Evolutionary conservation across 106 monocot species (phyloP).

Genomic region (Dioscorea alata): DNA sequence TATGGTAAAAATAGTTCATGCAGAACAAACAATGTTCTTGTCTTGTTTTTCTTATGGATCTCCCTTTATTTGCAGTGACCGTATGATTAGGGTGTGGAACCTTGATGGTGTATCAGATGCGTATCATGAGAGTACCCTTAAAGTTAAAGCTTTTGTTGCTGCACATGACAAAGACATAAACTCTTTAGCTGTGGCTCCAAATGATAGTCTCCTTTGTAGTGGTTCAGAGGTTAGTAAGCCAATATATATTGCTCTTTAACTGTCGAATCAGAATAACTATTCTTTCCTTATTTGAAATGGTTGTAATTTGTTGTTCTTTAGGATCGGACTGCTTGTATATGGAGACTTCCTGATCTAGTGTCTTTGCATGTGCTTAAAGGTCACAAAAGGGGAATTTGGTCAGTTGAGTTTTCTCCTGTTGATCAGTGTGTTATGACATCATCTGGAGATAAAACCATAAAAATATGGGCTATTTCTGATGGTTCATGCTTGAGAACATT

Average conservation of each 20-base stretch:
- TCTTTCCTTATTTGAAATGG: background rate
- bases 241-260: background rate
- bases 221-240: constrained; percentile 72
- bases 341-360: constrained; percentile 87
- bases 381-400: constrained; percentile 95
- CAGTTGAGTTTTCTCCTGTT: constrained; percentile 95
- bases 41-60: background rate
- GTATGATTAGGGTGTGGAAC: constrained; percentile 82
- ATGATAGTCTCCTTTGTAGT: constrained; percentile 88
- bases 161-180: constrained; percentile 98
- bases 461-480: constrained; percentile 87
- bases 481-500: constrained; percentile 95
- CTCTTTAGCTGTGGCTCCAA: constrained; percentile 78
- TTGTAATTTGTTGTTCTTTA: constrained; percentile 16
- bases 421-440: constrained; percentile 91
- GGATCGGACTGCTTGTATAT: constrained; percentile 89
- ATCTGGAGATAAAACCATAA: constrained; percentile 91
- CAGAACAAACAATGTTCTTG: too few relatives aligned
- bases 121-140: constrained; percentile 43
- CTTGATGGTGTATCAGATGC: constrained; percentile 39
- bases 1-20: too few relatives aligned
- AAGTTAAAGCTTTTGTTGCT: constrained; percentile 78
- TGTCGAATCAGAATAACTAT: background rate
- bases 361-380: constrained; percentile 55
- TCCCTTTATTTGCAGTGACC: constrained; percentile 44